These are phyloP conservation scores for Thelephora terrestris DNA, from an alignment of 1,284 basidiomycete species.

Conservation along the genomic window DNA sequence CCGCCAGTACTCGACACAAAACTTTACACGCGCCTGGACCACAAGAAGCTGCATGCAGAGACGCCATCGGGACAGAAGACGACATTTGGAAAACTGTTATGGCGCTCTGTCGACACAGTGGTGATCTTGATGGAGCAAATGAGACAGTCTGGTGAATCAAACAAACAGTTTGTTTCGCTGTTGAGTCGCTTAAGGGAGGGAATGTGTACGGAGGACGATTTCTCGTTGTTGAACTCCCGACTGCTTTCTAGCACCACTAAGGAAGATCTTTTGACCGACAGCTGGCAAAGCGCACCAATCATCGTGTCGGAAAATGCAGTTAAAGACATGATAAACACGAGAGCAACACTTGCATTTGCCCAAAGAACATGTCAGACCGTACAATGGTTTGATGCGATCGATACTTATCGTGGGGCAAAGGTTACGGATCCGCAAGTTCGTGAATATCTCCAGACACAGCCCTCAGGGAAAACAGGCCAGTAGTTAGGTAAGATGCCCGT, in stretches of 20 bases:
- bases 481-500: slow-evolving; percentile 19
- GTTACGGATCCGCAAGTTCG: slow-evolving; percentile 11
- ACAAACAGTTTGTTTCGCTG: slow-evolving; percentile 17
- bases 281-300: slow-evolving; percentile 18
- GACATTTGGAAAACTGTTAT: slow-evolving; percentile 15
- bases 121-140: slow-evolving; percentile 10
- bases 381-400: slow-evolving; percentile 21
- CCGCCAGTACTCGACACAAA: slow-evolving; percentile 20
- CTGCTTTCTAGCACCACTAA: neutral
- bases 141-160: slow-evolving; percentile 18
- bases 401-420: slow-evolving; percentile 8
- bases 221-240: slow-evolving; percentile 3
- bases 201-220: slow-evolving; percentile 10
- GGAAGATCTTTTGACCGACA: slow-evolving; percentile 2
- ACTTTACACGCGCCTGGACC: slow-evolving; percentile 11
- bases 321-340: slow-evolving; percentile 22
- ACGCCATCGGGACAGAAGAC: slow-evolving; percentile 9
- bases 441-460: too few relatives aligned
- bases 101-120: neutral
- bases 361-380: slow-evolving; percentile 4
- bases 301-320: slow-evolving; percentile 11
- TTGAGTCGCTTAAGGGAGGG: slow-evolving; percentile 15
- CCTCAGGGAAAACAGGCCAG: slow-evolving; percentile 19
- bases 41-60: neutral
- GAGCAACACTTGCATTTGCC: slow-evolving; percentile 16